Conservation (phyloP, 2,329 filamentous ascomycete species). For the Trichoderma oligosporum region DNA sequence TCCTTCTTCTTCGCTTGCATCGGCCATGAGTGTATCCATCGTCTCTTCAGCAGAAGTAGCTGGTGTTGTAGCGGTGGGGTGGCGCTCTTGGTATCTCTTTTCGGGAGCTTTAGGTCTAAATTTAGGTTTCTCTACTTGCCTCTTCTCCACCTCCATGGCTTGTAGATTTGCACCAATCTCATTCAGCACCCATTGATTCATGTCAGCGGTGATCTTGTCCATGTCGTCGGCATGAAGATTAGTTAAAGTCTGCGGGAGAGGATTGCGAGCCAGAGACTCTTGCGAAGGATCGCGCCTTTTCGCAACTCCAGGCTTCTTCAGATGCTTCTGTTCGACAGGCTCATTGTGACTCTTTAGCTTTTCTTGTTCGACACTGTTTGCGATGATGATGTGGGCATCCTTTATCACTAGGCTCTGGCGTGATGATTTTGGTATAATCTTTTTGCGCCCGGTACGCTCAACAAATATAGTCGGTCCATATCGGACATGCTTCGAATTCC, state of each 20-base stretch:
- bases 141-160: slow-evolving; percentile 42
- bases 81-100: slow-evolving; percentile 53
- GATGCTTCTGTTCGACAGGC: slow-evolving; percentile 25
- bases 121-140: slow-evolving; percentile 34
- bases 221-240: slow-evolving; percentile 41
- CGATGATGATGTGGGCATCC: neutral
- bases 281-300: slow-evolving; percentile 27
- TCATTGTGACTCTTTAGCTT: slow-evolving; percentile 7
- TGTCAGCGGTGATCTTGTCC: slow-evolving; percentile 50
- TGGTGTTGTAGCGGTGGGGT: slow-evolving; percentile 35
- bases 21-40: slow-evolving; percentile 36
- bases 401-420: slow-evolving; percentile 24
- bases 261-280: slow-evolving; percentile 24
- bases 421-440: slow-evolving; percentile 25
- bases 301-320: slow-evolving; percentile 35
- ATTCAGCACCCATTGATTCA: slow-evolving; percentile 57
- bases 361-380: slow-evolving; percentile 4
- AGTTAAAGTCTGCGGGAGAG: slow-evolving; percentile 34
- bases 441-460: slow-evolving; percentile 46
- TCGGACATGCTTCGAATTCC: slow-evolving; percentile 41
- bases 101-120: slow-evolving; percentile 56
- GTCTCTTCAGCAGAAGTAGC: neutral
- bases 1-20: slow-evolving; percentile 43
- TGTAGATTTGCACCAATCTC: slow-evolving; percentile 54
- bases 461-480: slow-evolving; percentile 51